Base-by-base conservation (phyloP, 2,329 filamentous ascomycete genomes). In the Penicillium sp. region DNA sequence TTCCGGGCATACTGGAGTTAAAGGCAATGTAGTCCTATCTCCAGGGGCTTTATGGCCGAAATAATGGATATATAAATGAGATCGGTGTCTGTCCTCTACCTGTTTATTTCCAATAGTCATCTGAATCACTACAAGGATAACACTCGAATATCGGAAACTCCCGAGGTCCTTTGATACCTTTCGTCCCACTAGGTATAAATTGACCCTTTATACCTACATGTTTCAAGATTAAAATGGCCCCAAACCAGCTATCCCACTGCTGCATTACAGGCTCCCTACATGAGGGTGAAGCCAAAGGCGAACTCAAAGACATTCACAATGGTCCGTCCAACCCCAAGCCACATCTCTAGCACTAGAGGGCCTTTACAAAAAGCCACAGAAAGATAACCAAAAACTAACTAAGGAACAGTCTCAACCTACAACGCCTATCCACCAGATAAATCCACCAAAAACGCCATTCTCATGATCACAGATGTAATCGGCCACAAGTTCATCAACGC, bases 401-500 rank as follows among this genome's bases (percentile, higher is more conserved):
- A 3, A 24, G 29, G 5, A 49, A 21, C 24, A 82, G 80, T 80
- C 62, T 74, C 76, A 46, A 76, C 79, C 54, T 84, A 85, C 71
- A 71, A 83, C 58, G 64, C 76, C 57, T 80, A 81, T 57, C 80
- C 81, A 3, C 66, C 76, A 31, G 70, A 77, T 65, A 78, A 79
- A 62, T 74, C 71, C 55, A 81, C 78, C 14, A 71, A 78, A 19
- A 77, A 78, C 21, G 81, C 81, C 47, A 75, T 85, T 63, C 60
- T 85, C n/a, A 75, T 84, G 67, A 70, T 82, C 31, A 77, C 79
- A 37, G 84, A 86, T 62, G 79, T 83, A 35, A 79, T 84, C 51
- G 83, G 83, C 57, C 77, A 82, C 60, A 70, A 75, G 37, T 81
- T 81, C 67, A 75, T 76, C 69, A 84, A 87, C 72, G 78, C 77